Percentiles rank a stretch among this genome's conserved stretches.
These are phyloP conservation scores for Neofusicoccum ribis DNA, from an alignment of 2,329 filamentous ascomycete genomes.

Conservation along the genomic window DNA sequence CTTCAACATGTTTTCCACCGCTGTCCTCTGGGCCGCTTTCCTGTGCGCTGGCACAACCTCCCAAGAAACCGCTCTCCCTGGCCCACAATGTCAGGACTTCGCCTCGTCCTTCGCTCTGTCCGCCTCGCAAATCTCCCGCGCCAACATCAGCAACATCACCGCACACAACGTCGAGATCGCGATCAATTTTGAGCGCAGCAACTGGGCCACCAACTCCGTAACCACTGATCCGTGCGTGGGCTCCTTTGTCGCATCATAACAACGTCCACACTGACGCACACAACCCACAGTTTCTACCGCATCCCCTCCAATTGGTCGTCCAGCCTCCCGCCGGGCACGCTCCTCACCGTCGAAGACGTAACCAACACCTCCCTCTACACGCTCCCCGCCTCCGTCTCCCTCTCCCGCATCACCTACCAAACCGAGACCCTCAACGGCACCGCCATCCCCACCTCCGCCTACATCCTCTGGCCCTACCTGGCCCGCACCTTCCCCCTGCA, in stretches of 20 bases:
- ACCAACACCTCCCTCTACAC: slow-evolving; percentile 44
- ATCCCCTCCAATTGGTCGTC: neutral
- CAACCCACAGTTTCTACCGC: neutral
- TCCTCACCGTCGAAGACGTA: slow-evolving; percentile 44
- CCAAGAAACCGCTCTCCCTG: neutral
- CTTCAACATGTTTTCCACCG: neutral
- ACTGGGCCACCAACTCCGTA: slow-evolving; percentile 28
- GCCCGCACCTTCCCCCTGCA: neutral
- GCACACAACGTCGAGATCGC: slow-evolving; percentile 25
- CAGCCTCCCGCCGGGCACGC: slow-evolving; percentile 34
- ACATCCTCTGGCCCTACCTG: slow-evolving; percentile 52
- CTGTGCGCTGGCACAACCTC: neutral
- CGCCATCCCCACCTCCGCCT: slow-evolving; percentile 50
- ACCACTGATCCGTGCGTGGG: slow-evolving; percentile 44
- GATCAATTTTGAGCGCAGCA: slow-evolving; percentile 29
- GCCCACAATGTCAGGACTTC: slow-evolving; percentile 8
- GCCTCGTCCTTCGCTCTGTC: neutral
- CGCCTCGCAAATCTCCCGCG: neutral
- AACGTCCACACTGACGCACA: too few species aligned
- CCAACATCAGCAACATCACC: slow-evolving; percentile 6
- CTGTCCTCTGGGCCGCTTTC: neutral
- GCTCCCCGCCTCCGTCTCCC: slow-evolving; percentile 42
- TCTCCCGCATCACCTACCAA: slow-evolving; percentile 54
- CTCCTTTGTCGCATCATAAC: neutral
- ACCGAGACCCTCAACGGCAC: slow-evolving; percentile 49